phyloP scores from a whole-genome alignment of 2,329 filamentous ascomycete species.

The Thermomyces lanuginosus region DNA sequence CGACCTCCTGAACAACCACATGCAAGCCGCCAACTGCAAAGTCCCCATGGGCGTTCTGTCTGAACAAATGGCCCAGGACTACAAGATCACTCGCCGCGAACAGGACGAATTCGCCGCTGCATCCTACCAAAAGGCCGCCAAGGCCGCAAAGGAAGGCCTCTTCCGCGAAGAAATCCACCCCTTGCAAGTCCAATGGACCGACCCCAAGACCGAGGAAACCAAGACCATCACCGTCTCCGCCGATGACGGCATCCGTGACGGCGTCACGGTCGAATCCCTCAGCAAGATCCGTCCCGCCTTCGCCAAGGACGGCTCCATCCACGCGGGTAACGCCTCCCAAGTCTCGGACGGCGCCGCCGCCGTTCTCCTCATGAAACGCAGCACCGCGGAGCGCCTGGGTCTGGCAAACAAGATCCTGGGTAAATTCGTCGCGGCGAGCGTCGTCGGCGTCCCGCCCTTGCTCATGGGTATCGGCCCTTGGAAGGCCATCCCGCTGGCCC shows the following conservation, averaged over 20 bases:
- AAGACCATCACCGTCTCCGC: conserved; percentile 66
- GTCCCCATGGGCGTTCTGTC: conserved; percentile 91
- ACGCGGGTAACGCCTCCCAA: conserved; percentile 90
- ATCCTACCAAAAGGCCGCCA: conserved; percentile 77
- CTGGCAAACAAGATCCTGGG: conserved; percentile 82
- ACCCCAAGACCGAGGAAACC: conserved; percentile 77
- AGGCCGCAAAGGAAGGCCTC: conserved; percentile 73
- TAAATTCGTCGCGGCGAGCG: conserved; percentile 73
- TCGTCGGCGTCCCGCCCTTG: conserved; percentile 79
- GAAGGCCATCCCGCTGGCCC: conserved; percentile 85
- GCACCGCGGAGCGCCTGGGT: conserved; percentile 71
- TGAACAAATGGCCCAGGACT: conserved; percentile 85
- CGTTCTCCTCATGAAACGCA: conserved; percentile 88
- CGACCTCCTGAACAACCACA: conserved; percentile 64
- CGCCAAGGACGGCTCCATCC: conserved; percentile 78
- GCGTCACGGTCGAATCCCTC: conserved; percentile 77
- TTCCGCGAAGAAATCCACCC: conserved; percentile 87
- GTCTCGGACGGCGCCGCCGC: conserved; percentile 92
- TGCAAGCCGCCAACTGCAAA: conserved; percentile 85
- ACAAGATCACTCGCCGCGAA: conserved; percentile 49
- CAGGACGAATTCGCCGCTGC: conserved; percentile 92
- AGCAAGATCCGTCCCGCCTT: conserved; percentile 83
- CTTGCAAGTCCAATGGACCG: conserved; percentile 69
- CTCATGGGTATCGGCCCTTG: conserved; percentile 94
- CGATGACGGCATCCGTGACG: conserved; percentile 75